phyloP scores from a whole-genome alignment of 2,329 filamentous ascomycete genomes.

The Leptographium galeiforme region DNA sequence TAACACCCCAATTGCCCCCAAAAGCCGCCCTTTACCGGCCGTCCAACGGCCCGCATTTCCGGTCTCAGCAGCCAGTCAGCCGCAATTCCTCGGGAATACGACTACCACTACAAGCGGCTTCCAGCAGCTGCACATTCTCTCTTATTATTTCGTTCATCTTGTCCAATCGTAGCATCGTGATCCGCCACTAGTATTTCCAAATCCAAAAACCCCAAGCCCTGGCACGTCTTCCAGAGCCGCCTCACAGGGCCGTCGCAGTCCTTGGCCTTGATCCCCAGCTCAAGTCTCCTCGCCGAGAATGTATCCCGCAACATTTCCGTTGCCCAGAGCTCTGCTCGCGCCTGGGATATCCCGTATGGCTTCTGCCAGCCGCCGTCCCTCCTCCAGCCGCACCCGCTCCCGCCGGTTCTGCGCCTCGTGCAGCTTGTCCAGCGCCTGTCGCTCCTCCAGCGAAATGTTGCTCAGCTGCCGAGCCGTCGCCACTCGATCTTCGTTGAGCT shows the following conservation, averaged over 20 bases:
- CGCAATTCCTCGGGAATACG: not conserved
- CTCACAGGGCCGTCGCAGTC: not conserved
- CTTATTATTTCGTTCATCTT: not conserved
- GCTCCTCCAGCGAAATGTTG: slow-evolving; percentile 33
- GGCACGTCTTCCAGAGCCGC: not conserved
- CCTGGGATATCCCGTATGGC: slow-evolving; percentile 22
- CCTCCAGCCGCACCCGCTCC: slow-evolving; percentile 29
- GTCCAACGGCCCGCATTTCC: not conserved
- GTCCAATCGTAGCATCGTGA: not conserved
- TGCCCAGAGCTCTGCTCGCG: slow-evolving; percentile 18
- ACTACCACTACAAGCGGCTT: too few relatives aligned
- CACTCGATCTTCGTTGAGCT: slow-evolving; percentile 30
- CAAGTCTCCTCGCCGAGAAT: slow-evolving; percentile 34
- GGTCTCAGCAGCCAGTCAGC: not conserved
- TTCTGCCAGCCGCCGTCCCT: slow-evolving; percentile 38
- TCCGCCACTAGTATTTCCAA: not conserved
- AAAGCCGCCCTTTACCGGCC: not conserved
- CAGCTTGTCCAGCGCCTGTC: slow-evolving; percentile 35
- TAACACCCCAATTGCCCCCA: not conserved
- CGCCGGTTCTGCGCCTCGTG: slow-evolving; percentile 33
- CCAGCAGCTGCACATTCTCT: too few relatives aligned
- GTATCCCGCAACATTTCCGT: slow-evolving; percentile 37
- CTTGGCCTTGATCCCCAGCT: not conserved
- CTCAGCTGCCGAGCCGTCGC: slow-evolving; percentile 36
- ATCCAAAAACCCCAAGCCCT: not conserved